Evolutionary conservation across 179 eudicot genomes (phyloP), one percentile per base, ranked within the genome.

Genomic region (Gypsophila paniculata): DNA sequence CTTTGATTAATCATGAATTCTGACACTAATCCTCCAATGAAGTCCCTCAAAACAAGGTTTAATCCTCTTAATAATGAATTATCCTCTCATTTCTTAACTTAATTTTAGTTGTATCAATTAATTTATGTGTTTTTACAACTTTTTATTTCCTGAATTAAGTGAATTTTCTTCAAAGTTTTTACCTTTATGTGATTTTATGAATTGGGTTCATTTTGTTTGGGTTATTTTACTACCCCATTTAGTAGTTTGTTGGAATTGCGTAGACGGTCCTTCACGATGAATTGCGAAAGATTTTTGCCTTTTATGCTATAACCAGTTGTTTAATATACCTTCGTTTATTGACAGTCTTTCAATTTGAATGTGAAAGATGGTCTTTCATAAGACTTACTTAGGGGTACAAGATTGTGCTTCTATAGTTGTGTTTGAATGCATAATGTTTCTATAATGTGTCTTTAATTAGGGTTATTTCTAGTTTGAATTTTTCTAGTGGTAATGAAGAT

Each of bases 1-100:
- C 61, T 17, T 49, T 51, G 69, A n/a, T 68, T 29, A 7, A 62
- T 42, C 59, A 78, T 78, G 81, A 77, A 70, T 74, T 73, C 68
- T 3, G 71, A 69, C 34, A 53, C 53, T 25, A 19, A 34, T 65
- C 70, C 81, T 78, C 67, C 71, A 8, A 69, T 59, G 13, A 44
- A 21, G n/a, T 34, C 71, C 22, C 34, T 44, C 39, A 69, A 66
- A 73, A 63, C 67, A 36, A 78, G 81, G 81, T 78, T 8, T 38
- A 46, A n/a, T 34, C 49, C 19, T 38, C n/a, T n/a, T n/a, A n/a
- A n/a, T n/a, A n/a, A n/a, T n/a, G n/a, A 42, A 4, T 57, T 18
- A 52, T 44, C 21, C 61, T 11, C 32, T 46, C 14, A 14, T 9
- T 18, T 11, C 2, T 72, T 7, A 32, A 15, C 1, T 61, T 38